These are phyloP conservation scores for Oryza rufipogon DNA, from an alignment of 176 grass and related monocot genomes.

Conservation along the genomic window DNA sequence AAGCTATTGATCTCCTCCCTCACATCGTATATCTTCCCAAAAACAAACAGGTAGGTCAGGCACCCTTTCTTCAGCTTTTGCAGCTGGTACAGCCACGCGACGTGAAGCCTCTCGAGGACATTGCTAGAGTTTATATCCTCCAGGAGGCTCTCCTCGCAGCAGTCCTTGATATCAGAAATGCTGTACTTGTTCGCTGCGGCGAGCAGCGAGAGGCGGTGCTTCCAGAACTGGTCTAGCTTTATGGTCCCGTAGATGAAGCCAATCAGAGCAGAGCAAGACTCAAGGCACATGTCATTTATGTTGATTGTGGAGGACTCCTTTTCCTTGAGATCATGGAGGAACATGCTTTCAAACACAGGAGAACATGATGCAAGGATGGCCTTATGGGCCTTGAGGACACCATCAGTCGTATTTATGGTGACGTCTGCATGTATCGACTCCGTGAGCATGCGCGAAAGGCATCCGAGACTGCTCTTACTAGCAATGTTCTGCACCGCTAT, in stretches of 20 bases:
- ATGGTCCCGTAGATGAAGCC: constrained; percentile 80
- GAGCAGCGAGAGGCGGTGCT: constrained; percentile 68
- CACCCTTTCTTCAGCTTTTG: constrained; percentile 84
- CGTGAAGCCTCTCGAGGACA: constrained; percentile 76
- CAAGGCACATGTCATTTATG: constrained; percentile 74
- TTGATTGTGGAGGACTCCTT: constrained; percentile 60
- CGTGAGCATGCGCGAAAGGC: constrained; percentile 78
- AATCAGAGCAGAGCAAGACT: constrained; percentile 67
- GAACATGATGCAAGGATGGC: constrained; percentile 66
- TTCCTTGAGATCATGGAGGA: constrained; percentile 76
- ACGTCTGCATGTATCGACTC: constrained; percentile 81
- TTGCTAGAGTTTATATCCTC: constrained; percentile 77
- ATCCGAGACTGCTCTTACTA: constrained; percentile 60
- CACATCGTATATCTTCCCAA: constrained; percentile 87
- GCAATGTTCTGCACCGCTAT: constrained; percentile 49
- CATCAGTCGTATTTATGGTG: constrained; percentile 68
- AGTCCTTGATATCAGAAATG: constrained; percentile 63
- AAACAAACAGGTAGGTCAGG: constrained; percentile 78
- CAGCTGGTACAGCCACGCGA: constrained; percentile 79
- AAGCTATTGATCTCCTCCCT: constrained; percentile 72
- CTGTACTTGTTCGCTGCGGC: constrained; percentile 77
- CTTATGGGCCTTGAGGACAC: constrained; percentile 78
- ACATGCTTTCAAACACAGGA: constrained; percentile 89
- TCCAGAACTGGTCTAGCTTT: constrained; percentile 70
- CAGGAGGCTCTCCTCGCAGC: constrained; percentile 90